Conservation (phyloP, 306 rosid species). For the Lupinus albus region DNA sequence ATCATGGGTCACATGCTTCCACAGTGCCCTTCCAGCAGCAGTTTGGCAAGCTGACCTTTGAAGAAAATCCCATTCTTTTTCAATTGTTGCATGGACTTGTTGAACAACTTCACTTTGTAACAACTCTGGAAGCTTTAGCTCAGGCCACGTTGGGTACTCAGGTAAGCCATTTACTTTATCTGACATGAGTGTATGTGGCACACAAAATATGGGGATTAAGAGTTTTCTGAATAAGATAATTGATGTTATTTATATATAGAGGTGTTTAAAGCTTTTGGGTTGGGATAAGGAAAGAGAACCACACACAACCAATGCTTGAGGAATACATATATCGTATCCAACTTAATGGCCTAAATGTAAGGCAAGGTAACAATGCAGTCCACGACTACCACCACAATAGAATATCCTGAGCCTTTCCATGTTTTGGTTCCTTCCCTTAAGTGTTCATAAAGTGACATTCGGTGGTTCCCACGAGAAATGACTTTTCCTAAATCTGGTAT, state of each 20-base stretch:
- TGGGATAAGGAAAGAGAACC: slow-evolving; percentile 97
- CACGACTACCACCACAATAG: slow-evolving; percentile 75
- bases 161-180: slow-evolving; percentile 60
- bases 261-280: slow-evolving; percentile 30
- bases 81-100: slow-evolving; percentile 72
- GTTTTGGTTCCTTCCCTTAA: slow-evolving; percentile 36
- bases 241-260: slow-evolving; percentile 50
- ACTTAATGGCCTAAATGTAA: slow-evolving; percentile 56
- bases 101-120: slow-evolving; percentile 58
- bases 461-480: slow-evolving; percentile 53
- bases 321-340: slow-evolving; percentile 55
- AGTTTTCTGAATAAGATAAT: slow-evolving; percentile 54
- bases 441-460: slow-evolving; percentile 38
- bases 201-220: slow-evolving; percentile 34
- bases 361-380: slow-evolving; percentile 61
- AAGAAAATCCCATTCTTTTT: slow-evolving; percentile 77
- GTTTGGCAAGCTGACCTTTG: slow-evolving; percentile 87
- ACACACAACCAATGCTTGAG: slow-evolving; percentile 77
- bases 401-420: slow-evolving; percentile 35
- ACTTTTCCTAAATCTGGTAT: slow-evolving; percentile 42
- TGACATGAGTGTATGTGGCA: slow-evolving; percentile 57
- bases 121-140: slow-evolving; percentile 77
- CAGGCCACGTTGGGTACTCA: slow-evolving; percentile 59
- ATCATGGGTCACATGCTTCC: slow-evolving; percentile 86
- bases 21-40: slow-evolving; percentile 95